Base-by-base conservation (phyloP, 2,329 filamentous ascomycete species). In the Xenoacremonium recifei region DNA sequence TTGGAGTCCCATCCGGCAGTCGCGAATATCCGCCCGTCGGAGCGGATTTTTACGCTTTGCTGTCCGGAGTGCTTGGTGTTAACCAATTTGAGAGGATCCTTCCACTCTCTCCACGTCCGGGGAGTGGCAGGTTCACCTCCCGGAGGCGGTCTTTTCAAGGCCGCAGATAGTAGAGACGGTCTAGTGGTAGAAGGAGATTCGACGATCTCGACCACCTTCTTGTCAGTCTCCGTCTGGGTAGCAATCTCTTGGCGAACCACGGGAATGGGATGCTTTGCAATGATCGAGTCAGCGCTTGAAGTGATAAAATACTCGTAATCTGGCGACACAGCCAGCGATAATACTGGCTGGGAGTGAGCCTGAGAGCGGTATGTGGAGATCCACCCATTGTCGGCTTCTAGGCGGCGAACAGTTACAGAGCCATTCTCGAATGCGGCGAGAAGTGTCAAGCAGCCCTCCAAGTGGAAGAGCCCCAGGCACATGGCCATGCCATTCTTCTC, bases 1-100 rank as follows among this genome's bases (percentile, higher is more conserved):
- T 83, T 80, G 2, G 82, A 77, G 63, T 99, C 93, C 93, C 93
- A 99, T 4, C 93, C 93, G 0, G 89, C 92, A 0, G 92, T 97
- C 3, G 87, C 89, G 50, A 96, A 86, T 4, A 99, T 76, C 49
- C 80, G 85, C 3, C 83, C 87, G 62, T 99, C 93, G 2, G 82
- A 84, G 12, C 93, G 81, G 18, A 96, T 76, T 4, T 68, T 70
- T 6, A 99, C 68, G 10, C 83, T 80, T 64, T 99, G 93, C 62
- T 97, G 92, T 2, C 93, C 93, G 0, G 91, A 79, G 63, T 97
- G 93, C 59, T 86, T 92, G 1, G 92, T 96, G 54, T 92, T 83
- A 33, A 83, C 50, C 0, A 68, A 64, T 55, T 84, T 87, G 37
- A 84, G 57, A 0, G 84, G 77, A 39, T 76, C 59, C 10, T 66